Evolutionary conservation across 2,329 filamentous ascomycete genomes (phyloP), one percentile per base, ranked within the genome.

Genomic region (Drechslera avenae): DNA sequence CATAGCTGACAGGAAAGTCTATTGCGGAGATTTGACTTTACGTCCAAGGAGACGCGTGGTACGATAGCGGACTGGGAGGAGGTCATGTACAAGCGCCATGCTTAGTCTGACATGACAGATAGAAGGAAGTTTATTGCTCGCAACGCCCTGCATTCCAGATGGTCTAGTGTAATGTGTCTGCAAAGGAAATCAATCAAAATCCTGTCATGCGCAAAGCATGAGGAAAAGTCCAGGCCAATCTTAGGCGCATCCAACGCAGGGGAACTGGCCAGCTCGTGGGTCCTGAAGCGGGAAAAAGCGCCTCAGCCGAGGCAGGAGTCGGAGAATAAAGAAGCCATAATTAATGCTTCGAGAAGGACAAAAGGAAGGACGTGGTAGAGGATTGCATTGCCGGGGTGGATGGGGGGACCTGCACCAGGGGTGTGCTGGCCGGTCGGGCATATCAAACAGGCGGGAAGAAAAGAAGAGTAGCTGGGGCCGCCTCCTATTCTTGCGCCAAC

Each of bases 331-430:
- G 19, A 36, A 36, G n/a, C 18, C 10, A 31, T 23, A 26, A 13
- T 17, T 39, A 16, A 32, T 42, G 50, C 54, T 66, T 66, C 62
- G 60, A 53, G 62, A 64, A 66, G 39, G 37, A n/a, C 16, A 37
- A 44, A 42, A 64, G 61, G 45, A 43, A 13, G 26, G 9, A 28
- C 4, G 26, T 28, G 9, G 7, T 23, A 8, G 14, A 26, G 33
- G 23, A 37, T 19, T 28, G 48, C 32, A 39, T 46, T 7, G 34
- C 21, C 12, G 32, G 30, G n/a, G n/a, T n/a, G n/a, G n/a, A n/a
- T n/a, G n/a, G n/a, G n/a, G 34, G 36, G 39, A 46, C 39, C 43
- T 34, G 14, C 30, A 32, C 26, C 50, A 48, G 39, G 43, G 34
- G 36, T 39, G 23, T n/a, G 19, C 14, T 37, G 21, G 17, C 9